These are phyloP conservation scores for Talaromyces atroroseus DNA, from an alignment of 2,329 filamentous ascomycete species.

Conservation along the genomic window DNA sequence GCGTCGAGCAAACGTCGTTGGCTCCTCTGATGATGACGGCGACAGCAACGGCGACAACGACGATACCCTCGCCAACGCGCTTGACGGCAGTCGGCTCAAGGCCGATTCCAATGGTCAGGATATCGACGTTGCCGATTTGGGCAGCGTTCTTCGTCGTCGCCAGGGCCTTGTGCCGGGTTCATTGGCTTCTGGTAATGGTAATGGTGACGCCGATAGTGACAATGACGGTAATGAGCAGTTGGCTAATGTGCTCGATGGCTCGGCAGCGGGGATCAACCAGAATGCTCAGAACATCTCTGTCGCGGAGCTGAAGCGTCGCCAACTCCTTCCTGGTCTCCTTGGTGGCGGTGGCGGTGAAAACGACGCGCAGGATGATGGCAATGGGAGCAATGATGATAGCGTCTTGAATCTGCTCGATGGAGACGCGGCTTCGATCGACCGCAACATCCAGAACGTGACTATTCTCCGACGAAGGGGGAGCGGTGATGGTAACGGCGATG, in stretches of 20 bases:
- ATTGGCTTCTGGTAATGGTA: neutral
- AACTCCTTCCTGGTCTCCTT: neutral
- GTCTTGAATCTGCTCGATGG: neutral
- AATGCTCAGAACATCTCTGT: slow-evolving; percentile 1
- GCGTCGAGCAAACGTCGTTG: neutral
- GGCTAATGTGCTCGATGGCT: neutral
- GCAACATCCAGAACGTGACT: neutral
- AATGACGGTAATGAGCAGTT: neutral
- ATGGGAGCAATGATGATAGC: neutral
- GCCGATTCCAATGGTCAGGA: neutral
- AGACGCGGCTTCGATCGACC: neutral
- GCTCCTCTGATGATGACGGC: neutral
- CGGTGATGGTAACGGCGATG: too few relatives aligned
- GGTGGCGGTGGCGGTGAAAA: neutral
- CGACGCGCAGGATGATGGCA: neutral
- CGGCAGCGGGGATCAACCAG: neutral
- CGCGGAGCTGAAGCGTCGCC: neutral
- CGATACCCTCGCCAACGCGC: neutral
- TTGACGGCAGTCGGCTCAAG: neutral
- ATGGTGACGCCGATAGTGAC: neutral
- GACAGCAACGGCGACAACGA: neutral
- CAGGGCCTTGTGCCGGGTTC: neutral
- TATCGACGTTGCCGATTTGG: neutral
- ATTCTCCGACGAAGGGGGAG: neutral
- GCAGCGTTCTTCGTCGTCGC: neutral